A percentile compares a stretch with the other conserved stretches of the same genome.
Evolutionary conservation across 2,329 filamentous ascomycete species (phyloP).

Genomic region (Scedosporium minutisporum): DNA sequence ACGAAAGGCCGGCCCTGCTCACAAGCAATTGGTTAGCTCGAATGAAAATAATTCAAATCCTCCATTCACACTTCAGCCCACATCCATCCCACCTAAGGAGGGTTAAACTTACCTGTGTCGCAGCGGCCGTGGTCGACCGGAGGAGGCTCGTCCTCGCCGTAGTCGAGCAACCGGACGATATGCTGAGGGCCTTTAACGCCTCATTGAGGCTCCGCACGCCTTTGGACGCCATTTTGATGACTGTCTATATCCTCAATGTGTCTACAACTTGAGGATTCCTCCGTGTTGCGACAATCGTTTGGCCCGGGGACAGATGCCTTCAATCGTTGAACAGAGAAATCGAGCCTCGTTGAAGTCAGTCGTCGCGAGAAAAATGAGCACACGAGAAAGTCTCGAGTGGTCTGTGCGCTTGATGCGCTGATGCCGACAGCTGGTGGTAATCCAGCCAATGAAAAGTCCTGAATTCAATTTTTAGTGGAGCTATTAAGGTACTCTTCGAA

Average conservation of each 20-base stretch:
- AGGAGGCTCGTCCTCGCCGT: background rate
- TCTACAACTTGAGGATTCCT: background rate
- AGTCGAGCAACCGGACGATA: conserved; percentile 25
- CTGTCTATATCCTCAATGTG: background rate
- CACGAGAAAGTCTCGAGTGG: conserved; percentile 1
- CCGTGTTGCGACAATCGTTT: background rate
- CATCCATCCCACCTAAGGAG: background rate
- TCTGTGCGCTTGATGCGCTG: background rate
- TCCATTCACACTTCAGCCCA: background rate
- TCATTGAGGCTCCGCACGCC: conserved; percentile 40
- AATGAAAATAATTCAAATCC: background rate
- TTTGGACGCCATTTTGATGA: conserved; percentile 32
- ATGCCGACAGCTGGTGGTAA: background rate
- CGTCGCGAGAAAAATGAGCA: conserved; percentile 5
- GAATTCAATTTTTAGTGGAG: conserved; percentile 1
- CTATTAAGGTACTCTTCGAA: background rate
- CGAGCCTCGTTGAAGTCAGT: background rate
- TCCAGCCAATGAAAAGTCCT: background rate
- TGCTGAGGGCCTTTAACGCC: conserved; percentile 39
- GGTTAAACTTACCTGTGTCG: background rate
- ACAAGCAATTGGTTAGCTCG: background rate
- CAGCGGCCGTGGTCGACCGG: background rate
- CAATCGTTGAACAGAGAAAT: background rate
- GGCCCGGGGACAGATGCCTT: background rate
- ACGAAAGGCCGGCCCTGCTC: background rate